Evolutionary conservation across 1,284 basidiomycete species (phyloP), one percentile per base, ranked within the genome.

Genomic region (Chondrostereum purpureum): DNA sequence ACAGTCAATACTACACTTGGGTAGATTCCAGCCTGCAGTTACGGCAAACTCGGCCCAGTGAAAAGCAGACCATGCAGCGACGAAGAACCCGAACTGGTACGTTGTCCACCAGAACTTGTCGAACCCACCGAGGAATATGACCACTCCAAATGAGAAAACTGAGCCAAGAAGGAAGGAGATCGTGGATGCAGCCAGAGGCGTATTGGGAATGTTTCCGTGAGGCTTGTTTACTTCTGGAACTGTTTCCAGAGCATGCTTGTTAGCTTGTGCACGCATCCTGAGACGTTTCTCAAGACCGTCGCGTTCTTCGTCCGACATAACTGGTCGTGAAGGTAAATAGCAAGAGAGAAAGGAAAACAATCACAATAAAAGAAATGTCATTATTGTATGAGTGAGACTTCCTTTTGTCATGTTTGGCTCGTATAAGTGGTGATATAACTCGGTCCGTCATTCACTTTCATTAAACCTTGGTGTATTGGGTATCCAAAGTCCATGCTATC

Each of bases 21-120:
- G 85, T 33, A 86, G 68, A 63, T 99, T 99, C 88, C 91, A 99
- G 14, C 89, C 88, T 1, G 94, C 93, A 3, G 96, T 98, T 5
- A 95, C 92, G 43, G 85, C 85, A 60, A 95, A 99, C 63, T 99
- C 96, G 31, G 80, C 81, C 78, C 93, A 87, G 59, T 99, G 96
- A 61, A 99, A 99, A 24, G 73, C 66, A 1, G 87, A 74, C 86
- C 89, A 91, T 1, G 83, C 73, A 19, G 83, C 79, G 33, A 88
- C 52, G 62, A 92, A 97, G 61, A 90, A 80, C 0, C 87, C 89
- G 1, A 95, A 70, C 59, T 88, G 87, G 42, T 81, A 80, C 16
- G 81, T 85, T 0, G 77, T 64, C 79, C 87, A 88, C 72, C 80
- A 85, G 24, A 63, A 62, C 3, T 51, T 53, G 11, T 54, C 43